Conservation (phyloP, 1,139 yeast species). For the Meyerozyma athensensis region DNA sequence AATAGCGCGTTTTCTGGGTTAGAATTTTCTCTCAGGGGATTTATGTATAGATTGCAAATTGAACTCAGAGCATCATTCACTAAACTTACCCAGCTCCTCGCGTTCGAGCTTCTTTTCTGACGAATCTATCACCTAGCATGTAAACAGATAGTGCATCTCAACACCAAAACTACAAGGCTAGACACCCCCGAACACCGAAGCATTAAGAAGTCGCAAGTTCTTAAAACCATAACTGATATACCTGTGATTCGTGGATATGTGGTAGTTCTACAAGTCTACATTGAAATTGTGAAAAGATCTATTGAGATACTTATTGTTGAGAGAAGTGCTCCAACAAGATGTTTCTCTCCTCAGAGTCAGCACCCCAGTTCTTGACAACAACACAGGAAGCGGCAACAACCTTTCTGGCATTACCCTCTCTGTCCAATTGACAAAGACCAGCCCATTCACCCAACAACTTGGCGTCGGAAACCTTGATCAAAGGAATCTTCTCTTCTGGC, state of each 20-base stretch:
- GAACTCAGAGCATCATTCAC: background rate
- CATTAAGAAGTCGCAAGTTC: background rate
- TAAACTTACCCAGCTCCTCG: conserved; percentile 43
- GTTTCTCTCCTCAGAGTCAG: conserved; percentile 97
- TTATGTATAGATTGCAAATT: no score
- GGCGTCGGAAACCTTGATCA: conserved; percentile 99
- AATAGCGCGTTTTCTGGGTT: conserved; percentile 7
- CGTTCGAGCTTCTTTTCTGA: conserved; percentile 24
- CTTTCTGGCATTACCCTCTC: conserved; percentile 99
- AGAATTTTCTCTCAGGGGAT: conserved; percentile 1
- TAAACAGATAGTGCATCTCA: conserved; percentile 3
- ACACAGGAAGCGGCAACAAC: conserved; percentile 99
- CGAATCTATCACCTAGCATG: conserved; percentile 14
- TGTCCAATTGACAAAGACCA: conserved; percentile 99
- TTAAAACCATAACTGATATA: background rate
- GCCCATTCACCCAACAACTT: conserved; percentile 99
- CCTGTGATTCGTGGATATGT: conserved; percentile 2
- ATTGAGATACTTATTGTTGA: conserved; percentile 52
- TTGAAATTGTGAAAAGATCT: conserved; percentile 1
- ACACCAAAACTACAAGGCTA: conserved; percentile 10
- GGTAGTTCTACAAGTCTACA: background rate
- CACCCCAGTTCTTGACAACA: conserved; percentile 99
- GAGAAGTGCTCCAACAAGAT: conserved; percentile 96
- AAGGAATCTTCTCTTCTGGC: conserved; percentile 94
- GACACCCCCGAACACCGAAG: conserved; percentile 11